Base-by-base conservation (phyloP, 257 asterid species). In the Petrea volubilis region DNA sequence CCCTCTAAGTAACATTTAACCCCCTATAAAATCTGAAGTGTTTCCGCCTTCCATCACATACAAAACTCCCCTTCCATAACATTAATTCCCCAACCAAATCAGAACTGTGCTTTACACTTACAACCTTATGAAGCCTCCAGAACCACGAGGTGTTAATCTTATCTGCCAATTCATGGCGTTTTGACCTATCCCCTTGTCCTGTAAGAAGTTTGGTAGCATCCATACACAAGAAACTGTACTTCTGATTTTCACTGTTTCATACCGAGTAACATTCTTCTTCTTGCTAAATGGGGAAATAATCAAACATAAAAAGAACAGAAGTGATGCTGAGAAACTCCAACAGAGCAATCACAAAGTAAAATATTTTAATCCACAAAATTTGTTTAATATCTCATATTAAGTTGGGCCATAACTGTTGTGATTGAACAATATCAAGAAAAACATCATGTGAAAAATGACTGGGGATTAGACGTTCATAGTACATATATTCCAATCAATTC, bases 381-480 rank as follows among this genome's bases (percentile, higher is more conserved):
- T 33, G 40, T 34, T 21, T 52, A 24, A 36, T 12, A 25, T 12
- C 7, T 21, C 8, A 56, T 43, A 29, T 56, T n/a, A 58, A 73
- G 7, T 7, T 20, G 38, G 46, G 57, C 21, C 38, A 21, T 64
- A 34, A 57, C 27, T 11, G 21, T 20, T 41, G 29, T 44, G 33
- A 51, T 46, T 21, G 15, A 73, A 40, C 27, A 43, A 44, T 41
- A 73, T 53, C 33, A 62, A 44, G 65, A 40, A 64, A 57, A 70
- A 20, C 65, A 29, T 50, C 44, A 10, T 23, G 14, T 15, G 28
- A 34, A 50, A 62, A 46, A 33, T 47, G 50, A 60, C 4, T 49
- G 21, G 15, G 53, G 58, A 51, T 15, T 15, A 18, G 10, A 59
- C 57, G 27, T 29, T 64, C 43, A 57, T 1, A 46, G 29, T n/a